Percentiles rank a stretch among this genome's conserved stretches.
Conservation (phyloP, 805 yeast genomes). For the Wickerhamiella sorbophila region DNA sequence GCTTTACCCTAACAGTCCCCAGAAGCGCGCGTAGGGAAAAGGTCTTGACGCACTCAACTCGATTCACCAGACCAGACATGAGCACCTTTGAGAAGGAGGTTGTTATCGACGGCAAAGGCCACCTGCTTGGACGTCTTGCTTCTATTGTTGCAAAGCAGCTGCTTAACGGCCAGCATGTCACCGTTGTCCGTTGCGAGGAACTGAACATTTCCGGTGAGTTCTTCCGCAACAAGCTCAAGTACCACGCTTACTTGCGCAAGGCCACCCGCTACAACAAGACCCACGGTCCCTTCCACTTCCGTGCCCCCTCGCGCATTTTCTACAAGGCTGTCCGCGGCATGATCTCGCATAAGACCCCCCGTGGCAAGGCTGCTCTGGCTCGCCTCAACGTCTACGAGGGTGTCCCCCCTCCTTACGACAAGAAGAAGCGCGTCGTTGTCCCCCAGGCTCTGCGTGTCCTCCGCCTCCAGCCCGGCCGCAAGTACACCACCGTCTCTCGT, state of each 20-base stretch:
- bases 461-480: constrained; percentile 99
- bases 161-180: constrained; percentile 95
- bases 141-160: constrained; percentile 97
- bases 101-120: constrained; percentile 98
- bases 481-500: constrained; percentile 97
- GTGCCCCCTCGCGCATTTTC: constrained; percentile 99
- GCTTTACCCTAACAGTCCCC: neutral
- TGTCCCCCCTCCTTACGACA: constrained; percentile 99
- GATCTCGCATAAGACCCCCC: constrained; percentile 99
- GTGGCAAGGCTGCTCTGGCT: constrained; percentile 99
- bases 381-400: constrained; percentile 99
- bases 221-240: constrained; percentile 99
- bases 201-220: constrained; percentile 99
- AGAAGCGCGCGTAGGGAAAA: neutral
- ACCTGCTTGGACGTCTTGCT: constrained; percentile 98
- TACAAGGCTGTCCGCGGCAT: constrained; percentile 99
- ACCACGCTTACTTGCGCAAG: constrained; percentile 99
- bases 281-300: constrained; percentile 99
- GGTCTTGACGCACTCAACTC: neutral
- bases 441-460: constrained; percentile 99
- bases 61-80: constrained; percentile 27
- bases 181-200: constrained; percentile 91
- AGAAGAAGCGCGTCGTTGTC: constrained; percentile 98
- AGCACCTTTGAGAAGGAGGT: constrained; percentile 62
- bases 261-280: constrained; percentile 97